phyloP scores from a whole-genome alignment of 140 eudicot genomes.

The Erigeron philadelphicus region DNA sequence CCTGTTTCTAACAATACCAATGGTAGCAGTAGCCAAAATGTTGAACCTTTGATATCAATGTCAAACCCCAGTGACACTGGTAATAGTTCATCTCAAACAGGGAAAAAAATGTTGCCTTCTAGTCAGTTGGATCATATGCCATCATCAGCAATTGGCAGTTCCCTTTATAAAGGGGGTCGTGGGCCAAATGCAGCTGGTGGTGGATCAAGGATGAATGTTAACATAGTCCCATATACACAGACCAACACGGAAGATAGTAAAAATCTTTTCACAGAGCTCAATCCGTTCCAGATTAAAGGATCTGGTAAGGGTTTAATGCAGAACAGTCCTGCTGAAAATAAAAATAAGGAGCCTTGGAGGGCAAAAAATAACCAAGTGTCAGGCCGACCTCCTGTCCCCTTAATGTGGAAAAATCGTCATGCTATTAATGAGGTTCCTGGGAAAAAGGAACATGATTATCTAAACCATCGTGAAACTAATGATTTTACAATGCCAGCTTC shows the following conservation, averaged over 20 bases:
- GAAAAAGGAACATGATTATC: slow-evolving; percentile 44
- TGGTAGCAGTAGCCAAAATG: slow-evolving; percentile 30
- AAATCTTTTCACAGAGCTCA: slow-evolving; percentile 87
- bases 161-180: slow-evolving; percentile 79
- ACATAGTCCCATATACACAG: slow-evolving; percentile 71
- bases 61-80: slow-evolving; percentile 37
- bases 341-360: slow-evolving; percentile 44
- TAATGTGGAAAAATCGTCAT: slow-evolving; percentile 70
- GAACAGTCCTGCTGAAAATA: slow-evolving; percentile 40
- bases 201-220: slow-evolving; percentile 77
- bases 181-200: slow-evolving; percentile 77
- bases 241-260: slow-evolving; percentile 60
- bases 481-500: slow-evolving; percentile 41
- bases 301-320: slow-evolving; percentile 54
- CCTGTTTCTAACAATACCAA: slow-evolving; percentile 21
- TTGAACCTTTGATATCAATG: slow-evolving; percentile 40
- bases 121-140: slow-evolving; percentile 61
- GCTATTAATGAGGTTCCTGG: slow-evolving; percentile 54
- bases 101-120: slow-evolving; percentile 35
- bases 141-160: slow-evolving; percentile 71
- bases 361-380: slow-evolving; percentile 43
- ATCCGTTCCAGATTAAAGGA: slow-evolving; percentile 83
- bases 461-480: slow-evolving; percentile 35
- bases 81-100: slow-evolving; percentile 42
- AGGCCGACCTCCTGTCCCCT: slow-evolving; percentile 70